Evolutionary conservation across 768 basidiomycete species (phyloP).

Genomic region (Pholiota conissans): DNA sequence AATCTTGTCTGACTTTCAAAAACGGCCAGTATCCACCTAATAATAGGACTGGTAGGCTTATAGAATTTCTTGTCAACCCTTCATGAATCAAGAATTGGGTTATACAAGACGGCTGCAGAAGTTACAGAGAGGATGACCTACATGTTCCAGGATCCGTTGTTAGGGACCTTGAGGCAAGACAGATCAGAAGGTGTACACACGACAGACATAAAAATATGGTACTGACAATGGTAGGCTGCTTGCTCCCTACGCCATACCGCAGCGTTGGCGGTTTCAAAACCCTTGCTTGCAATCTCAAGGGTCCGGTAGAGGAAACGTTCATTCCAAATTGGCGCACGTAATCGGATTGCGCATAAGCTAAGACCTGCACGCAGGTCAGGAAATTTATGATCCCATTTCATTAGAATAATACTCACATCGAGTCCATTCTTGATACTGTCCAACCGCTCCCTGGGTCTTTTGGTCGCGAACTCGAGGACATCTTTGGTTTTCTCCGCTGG

Average conservation of each 20-base stretch:
- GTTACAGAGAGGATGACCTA: constrained; percentile 22
- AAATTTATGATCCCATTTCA: background rate
- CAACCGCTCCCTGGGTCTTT: constrained; percentile 61
- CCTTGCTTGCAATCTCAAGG: constrained; percentile 61
- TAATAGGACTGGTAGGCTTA: constrained; percentile 46
- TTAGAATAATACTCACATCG: constrained; percentile 32
- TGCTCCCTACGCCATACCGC: constrained; percentile 61
- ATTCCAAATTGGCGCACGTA: constrained; percentile 77
- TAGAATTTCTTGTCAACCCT: constrained; percentile 78
- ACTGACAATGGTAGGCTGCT: constrained; percentile 58
- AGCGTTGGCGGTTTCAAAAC: constrained; percentile 64
- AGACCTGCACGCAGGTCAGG: constrained; percentile 36
- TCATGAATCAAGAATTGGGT: background rate
- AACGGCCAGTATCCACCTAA: constrained; percentile 62
- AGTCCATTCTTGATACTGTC: constrained; percentile 57
- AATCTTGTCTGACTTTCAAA: constrained; percentile 68
- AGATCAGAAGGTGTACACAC: background rate
- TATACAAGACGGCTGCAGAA: background rate
- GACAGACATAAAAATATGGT: background rate
- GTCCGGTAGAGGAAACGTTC: constrained; percentile 51
- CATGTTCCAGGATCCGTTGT: constrained; percentile 82
- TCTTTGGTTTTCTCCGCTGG: constrained; percentile 69
- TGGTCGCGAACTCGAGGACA: constrained; percentile 71
- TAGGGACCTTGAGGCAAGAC: constrained; percentile 43
- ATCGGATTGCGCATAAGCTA: constrained; percentile 72